Evolutionary conservation across 2,329 filamentous ascomycete species (phyloP), one percentile per base, ranked within the genome.

Genomic region (Colletotrichum spaethianum): DNA sequence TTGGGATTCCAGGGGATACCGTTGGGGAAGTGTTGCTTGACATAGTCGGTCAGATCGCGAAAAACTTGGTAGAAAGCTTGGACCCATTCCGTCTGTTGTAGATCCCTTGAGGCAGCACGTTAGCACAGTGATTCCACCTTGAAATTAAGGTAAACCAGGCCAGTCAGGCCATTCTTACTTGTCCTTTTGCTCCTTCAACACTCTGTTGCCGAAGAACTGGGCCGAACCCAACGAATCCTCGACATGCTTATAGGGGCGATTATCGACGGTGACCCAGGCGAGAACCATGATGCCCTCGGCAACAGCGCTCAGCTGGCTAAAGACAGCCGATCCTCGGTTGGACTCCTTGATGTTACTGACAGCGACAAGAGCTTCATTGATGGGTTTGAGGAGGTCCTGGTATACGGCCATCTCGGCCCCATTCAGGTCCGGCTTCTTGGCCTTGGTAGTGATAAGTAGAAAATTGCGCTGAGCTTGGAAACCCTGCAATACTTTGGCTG

Each of bases 171-270:
- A 12, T 38, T 66, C 81, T 44, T 77, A 86, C 86, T 88, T 90
- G 63, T 90, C 95, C 84, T 97, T 98, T 82, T 93, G 92, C 77
- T 97, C 93, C 84, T 95, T 97, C 76, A 98, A 85, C 46, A 99
- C 94, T 77, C 95, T 91, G 85, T 99, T 98, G 42, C 96, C 96
- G 78, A 94, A 98, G 85, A 97, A 97, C 81, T 98, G 93, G 50
- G 95, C 94, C 62, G 94, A 93, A 38, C 92, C 92, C 26, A 97
- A 87, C 71, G 92, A 92, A 76, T 98, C 95, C 57, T 92, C 92
- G 57, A 98, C 93, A 78, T 95, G 94, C 79, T 96, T 95, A 75
- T 90, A 92, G 2, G 96, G 96, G 80, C 94, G 95, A 74, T 86
- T 88, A 63, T 97, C 93, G 60, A 96, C 90, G 0, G 93, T 93